phyloP scores from a whole-genome alignment of 352 stramenopile species.

The Albugo candida region DNA sequence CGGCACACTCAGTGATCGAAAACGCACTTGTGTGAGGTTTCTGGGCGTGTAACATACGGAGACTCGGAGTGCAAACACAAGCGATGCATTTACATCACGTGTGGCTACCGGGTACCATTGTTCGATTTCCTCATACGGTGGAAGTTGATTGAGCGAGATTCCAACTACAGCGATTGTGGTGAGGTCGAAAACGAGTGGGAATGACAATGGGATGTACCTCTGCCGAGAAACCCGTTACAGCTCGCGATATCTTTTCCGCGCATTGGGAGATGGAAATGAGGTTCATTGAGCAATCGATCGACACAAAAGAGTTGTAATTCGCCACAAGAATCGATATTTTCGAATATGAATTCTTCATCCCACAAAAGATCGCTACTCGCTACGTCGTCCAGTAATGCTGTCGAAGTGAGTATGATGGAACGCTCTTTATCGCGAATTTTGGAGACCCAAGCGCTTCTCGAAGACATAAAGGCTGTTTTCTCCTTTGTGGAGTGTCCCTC shows the following conservation, averaged over 20 bases:
- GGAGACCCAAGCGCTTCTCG: too few species aligned
- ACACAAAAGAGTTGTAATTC: conserved; percentile 52
- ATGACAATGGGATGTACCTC: conserved; percentile 17
- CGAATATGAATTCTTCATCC: conserved; percentile 46
- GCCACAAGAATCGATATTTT: conserved; percentile 36
- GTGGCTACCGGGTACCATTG: conserved; percentile 64
- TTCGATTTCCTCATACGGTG: conserved; percentile 60
- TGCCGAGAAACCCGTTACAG: conserved; percentile 48
- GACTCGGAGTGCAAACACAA: conserved; percentile 45
- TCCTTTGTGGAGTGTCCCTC: too few species aligned
- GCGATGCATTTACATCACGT: conserved; percentile 18
- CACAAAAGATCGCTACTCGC: background rate
- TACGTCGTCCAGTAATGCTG: too few species aligned
- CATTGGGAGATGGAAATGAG: conserved; percentile 19
- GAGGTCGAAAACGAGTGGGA: background rate
- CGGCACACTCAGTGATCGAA: background rate
- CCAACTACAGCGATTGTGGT: conserved; percentile 11
- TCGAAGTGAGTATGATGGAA: too few species aligned
- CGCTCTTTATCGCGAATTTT: too few species aligned
- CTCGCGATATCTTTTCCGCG: conserved; percentile 17
- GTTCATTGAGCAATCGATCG: conserved; percentile 32
- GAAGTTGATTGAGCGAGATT: conserved; percentile 39
- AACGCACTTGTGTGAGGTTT: conserved; percentile 4
- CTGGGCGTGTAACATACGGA: conserved; percentile 29
- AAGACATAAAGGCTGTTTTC: too few species aligned